Conservation (phyloP, 257 asterid genomes). For the Nicotiana undulata region DNA sequence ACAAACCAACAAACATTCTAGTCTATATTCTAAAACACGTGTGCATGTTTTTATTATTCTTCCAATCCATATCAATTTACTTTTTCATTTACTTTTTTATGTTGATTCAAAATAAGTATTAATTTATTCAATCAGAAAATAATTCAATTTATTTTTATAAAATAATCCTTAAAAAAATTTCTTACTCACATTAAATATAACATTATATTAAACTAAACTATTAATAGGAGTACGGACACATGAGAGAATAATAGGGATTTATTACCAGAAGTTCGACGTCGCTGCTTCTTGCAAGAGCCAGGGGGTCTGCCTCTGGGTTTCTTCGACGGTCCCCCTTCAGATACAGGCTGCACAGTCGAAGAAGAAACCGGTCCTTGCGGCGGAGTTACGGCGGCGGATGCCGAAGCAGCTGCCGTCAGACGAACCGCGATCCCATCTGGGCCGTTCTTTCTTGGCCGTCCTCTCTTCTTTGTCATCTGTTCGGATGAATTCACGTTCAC, state of each 20-base stretch:
- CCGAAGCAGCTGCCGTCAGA: conserved; percentile 7
- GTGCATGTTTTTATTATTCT: background rate
- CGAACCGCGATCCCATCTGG: conserved; percentile 33
- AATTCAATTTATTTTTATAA: too few species aligned
- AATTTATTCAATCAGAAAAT: too few species aligned
- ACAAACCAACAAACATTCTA: background rate
- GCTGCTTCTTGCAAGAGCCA: conserved; percentile 37
- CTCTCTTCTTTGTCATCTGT: conserved; percentile 18
- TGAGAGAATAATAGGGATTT: conserved; percentile 3
- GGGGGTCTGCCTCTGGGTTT: conserved; percentile 52
- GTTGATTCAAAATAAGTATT: too few species aligned
- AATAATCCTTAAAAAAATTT: too few species aligned
- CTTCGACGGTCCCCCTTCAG: conserved; percentile 16
- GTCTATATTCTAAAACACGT: background rate
- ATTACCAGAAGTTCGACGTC: conserved; percentile 42
- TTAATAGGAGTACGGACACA: too few species aligned
- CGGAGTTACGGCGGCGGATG: conserved; percentile 19
- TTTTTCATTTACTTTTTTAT: too few species aligned
- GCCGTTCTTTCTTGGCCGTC: conserved; percentile 48
- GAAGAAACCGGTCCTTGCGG: background rate
- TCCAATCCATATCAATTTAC: too few species aligned
- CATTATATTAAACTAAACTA: too few species aligned
- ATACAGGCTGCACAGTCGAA: background rate
- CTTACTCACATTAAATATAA: too few species aligned
- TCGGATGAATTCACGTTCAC: too few species aligned